Evolutionary conservation across 192 early-diverging fungal genomes (phyloP).

Genomic region (Podochytrium sp.): DNA sequence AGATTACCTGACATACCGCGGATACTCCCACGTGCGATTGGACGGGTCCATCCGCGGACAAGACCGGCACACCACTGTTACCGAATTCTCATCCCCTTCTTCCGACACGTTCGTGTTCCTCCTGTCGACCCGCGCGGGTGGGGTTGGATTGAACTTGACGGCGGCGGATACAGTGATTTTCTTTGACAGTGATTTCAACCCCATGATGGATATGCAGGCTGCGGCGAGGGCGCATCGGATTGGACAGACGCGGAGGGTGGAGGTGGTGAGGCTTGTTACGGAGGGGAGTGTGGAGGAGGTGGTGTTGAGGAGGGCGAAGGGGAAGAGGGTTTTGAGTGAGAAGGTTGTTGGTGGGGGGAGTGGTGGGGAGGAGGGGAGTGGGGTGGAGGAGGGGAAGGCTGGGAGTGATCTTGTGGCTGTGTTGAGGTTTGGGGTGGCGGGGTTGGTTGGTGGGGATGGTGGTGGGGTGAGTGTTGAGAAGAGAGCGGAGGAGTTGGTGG

Average conservation of each 20-base stretch:
- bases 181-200: conserved; percentile 80
- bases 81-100: conserved; percentile 55
- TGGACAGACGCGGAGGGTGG: conserved; percentile 91
- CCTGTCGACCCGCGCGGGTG: conserved; percentile 80
- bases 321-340: conserved; percentile 15
- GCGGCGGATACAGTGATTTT: conserved; percentile 83
- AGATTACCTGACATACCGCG: conserved; percentile 75
- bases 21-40: conserved; percentile 71
- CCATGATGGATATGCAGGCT: conserved; percentile 76
- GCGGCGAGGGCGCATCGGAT: conserved; percentile 93
- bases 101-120: conserved; percentile 81
- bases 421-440: conserved; percentile 18
- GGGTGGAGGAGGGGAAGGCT: background rate
- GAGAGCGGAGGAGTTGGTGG: background rate
- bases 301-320: conserved; percentile 73
- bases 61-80: conserved; percentile 71
- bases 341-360: background rate
- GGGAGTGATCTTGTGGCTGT: conserved; percentile 5
- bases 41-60: conserved; percentile 86
- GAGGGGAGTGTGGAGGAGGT: conserved; percentile 85
- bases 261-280: conserved; percentile 85
- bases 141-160: conserved; percentile 77
- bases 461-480: background rate
- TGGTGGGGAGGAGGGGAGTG: background rate
- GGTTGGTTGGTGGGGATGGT: conserved; percentile 6